Conservation (phyloP, 177 flowering plant genomes). For the Tripterygium wilfordii region DNA sequence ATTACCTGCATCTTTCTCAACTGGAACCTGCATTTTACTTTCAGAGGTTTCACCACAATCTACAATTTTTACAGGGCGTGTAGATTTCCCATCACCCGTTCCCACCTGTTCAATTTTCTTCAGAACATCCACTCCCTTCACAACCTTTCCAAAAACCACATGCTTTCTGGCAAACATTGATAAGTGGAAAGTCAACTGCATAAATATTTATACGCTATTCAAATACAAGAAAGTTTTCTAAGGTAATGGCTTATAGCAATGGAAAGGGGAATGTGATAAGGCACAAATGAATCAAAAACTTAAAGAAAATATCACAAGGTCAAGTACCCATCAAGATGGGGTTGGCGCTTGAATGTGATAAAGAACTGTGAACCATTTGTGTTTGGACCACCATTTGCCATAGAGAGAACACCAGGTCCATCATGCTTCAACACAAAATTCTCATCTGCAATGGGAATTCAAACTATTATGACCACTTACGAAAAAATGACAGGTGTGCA, state of each 20-base stretch:
- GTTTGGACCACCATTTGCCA: slow-evolving; percentile 92
- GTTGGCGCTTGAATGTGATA: slow-evolving; percentile 72
- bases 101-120: slow-evolving; percentile 71
- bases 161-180: too few relatives aligned
- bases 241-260: too few relatives aligned
- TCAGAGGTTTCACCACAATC: slow-evolving; percentile 77
- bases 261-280: too few relatives aligned
- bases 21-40: slow-evolving; percentile 26
- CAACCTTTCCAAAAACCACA: slow-evolving; percentile 94
- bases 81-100: slow-evolving; percentile 54
- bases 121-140: slow-evolving; percentile 67
- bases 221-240: too few relatives aligned
- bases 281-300: too few relatives aligned
- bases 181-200: too few relatives aligned
- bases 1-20: slow-evolving; percentile 47
- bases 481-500: too few relatives aligned
- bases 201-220: too few relatives aligned
- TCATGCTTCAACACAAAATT: slow-evolving; percentile 72
- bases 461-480: slow-evolving; percentile 1
- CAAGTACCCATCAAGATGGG: slow-evolving; percentile 87
- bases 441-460: slow-evolving; percentile 57
- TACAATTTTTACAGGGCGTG: slow-evolving; percentile 55
- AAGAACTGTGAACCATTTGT: slow-evolving; percentile 98
- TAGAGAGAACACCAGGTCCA: slow-evolving; percentile 84
- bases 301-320: too few relatives aligned